Conservation (phyloP, 768 basidiomycete genomes). For the Leccinum imitatum region DNA sequence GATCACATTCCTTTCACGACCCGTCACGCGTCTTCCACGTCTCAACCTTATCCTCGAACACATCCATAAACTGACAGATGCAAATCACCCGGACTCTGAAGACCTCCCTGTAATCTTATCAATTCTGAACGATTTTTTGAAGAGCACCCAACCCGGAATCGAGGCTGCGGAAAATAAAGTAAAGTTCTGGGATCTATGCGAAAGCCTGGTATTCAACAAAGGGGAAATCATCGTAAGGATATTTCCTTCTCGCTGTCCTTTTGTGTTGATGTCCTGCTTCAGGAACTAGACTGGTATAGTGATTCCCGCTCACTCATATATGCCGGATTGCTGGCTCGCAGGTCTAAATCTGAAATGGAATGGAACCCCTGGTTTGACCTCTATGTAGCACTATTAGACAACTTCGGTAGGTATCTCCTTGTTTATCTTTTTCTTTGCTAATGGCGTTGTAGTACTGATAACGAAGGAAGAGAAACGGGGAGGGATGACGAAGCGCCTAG, state of each 20-base stretch:
- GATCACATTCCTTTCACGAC: conserved; percentile 79
- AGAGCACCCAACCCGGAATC: conserved; percentile 87
- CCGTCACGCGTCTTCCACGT: conserved; percentile 85
- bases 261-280: conserved; percentile 8
- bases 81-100: conserved; percentile 77
- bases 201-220: conserved; percentile 69
- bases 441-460: conserved; percentile 52
- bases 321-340: conserved; percentile 61
- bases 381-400: conserved; percentile 68
- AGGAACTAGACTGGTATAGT: conserved; percentile 85
- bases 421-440: conserved; percentile 1
- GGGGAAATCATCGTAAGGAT: conserved; percentile 78
- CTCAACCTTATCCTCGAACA: conserved; percentile 73
- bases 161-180: conserved; percentile 89
- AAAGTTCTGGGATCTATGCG: conserved; percentile 79
- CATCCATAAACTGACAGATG: conserved; percentile 63
- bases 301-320: conserved; percentile 72
- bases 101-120: conserved; percentile 69
- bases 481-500: conserved; percentile 46
- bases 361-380: conserved; percentile 73
- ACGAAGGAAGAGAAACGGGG: conserved; percentile 60
- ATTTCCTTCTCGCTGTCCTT: not conserved
- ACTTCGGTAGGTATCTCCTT: conserved; percentile 57
- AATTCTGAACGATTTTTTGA: conserved; percentile 70
- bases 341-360: conserved; percentile 60